Base-by-base conservation (phyloP, 225 moss, liverwort and hornwort species). In the Takakia lepidozioides region DNA sequence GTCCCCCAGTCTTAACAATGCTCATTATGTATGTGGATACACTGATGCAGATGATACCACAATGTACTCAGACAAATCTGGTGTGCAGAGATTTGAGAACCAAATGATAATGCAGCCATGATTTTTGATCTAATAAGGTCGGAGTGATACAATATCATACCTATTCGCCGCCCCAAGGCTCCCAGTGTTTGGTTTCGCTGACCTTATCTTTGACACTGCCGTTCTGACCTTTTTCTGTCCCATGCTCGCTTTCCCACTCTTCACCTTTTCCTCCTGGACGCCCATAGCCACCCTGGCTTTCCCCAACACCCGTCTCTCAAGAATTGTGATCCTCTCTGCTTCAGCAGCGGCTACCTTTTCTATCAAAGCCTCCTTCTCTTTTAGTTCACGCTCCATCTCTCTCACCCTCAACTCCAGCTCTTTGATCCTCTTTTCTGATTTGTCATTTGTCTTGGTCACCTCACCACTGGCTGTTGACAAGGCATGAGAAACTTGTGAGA, bases 331-430 rank as follows among this genome's bases (percentile, higher is more conserved):
- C 14, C 71, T 75, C 30, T 76, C 55, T 49, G 71, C 75, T 13
- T 69, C 65, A 16, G 20, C 52, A 45, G 58, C 51, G 23, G 65
- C 48, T 61, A 64, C 61, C 8, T 63, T 28, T 56, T 69, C 62
- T 19, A 79, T 69, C 51, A 67, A 68, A 36, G 38, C 58, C 43
- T 74, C 60, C 45, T 54, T 58, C 9, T 27, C 27, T 24, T 61
- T 52, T 10, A 70, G 20, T 36, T 54, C 57, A 51, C 46, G 40
- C 48, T 75, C 73, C 67, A 93, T 67, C 58, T 81, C 62, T 63
- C 71, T 73, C 55, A 88, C 46, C 52, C 82, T 73, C 16, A 79
- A 80, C 63, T 93, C 88, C 29, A 93, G 51, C 64, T 66, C 71
- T 34, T 65, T 80, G 43, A 86, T 88, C 69, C 57, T 75, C 52